Conservation (phyloP, 2,329 filamentous ascomycete species). For the Penicillium sp. region DNA sequence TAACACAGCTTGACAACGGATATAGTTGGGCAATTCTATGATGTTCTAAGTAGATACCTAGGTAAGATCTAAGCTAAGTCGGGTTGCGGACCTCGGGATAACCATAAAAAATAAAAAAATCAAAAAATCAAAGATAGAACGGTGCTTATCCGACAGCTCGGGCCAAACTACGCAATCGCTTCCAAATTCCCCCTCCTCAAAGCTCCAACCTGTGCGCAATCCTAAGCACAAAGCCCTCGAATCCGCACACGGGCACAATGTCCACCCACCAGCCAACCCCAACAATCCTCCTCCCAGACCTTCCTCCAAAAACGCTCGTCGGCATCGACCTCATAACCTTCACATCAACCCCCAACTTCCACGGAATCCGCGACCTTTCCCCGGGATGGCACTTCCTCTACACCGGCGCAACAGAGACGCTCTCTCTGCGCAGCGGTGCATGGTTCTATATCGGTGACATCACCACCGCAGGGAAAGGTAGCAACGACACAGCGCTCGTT, state of each 20-base stretch:
- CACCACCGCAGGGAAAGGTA: constrained; percentile 15
- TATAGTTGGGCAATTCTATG: neutral
- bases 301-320: constrained; percentile 49
- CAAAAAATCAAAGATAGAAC: constrained; percentile 1
- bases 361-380: constrained; percentile 59
- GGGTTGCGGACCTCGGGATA: neutral
- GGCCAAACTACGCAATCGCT: neutral
- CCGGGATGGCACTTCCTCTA: constrained; percentile 61
- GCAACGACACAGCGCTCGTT: constrained; percentile 15
- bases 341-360: constrained; percentile 59
- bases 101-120: neutral
- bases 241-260: constrained; percentile 5
- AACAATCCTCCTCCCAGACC: constrained; percentile 42
- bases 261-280: constrained; percentile 32
- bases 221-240: neutral
- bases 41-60: neutral
- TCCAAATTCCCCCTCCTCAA: neutral
- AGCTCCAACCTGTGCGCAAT: neutral
- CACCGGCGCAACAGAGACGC: constrained; percentile 54
- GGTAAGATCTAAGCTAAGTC: neutral
- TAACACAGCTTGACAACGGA: neutral
- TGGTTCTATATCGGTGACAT: constrained; percentile 56
- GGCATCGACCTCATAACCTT: constrained; percentile 58
- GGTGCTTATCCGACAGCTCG: neutral
- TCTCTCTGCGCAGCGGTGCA: constrained; percentile 60